Evolutionary conservation across 108 stramenopile genomes (phyloP).

Genomic region (Nitzschia sp.): DNA sequence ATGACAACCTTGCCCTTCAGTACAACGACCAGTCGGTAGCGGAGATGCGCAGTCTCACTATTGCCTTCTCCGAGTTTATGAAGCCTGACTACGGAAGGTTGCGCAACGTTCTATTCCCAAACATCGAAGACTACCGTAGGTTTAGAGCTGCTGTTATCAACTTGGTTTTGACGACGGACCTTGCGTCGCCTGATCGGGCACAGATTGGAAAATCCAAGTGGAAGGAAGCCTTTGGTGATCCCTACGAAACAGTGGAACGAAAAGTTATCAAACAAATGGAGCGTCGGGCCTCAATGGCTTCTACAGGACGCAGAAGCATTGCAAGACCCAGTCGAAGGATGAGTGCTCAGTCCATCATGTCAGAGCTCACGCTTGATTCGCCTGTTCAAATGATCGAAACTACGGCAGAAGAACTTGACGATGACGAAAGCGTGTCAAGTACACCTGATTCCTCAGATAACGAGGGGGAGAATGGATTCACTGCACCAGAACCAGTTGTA

Average conservation of each 20-base stretch:
- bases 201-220: conserved; percentile 71
- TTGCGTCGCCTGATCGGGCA: conserved; percentile 61
- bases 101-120: conserved; percentile 51
- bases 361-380: conserved; percentile 20
- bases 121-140: conserved; percentile 47
- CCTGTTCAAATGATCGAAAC: conserved; percentile 46
- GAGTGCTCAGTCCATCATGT: conserved; percentile 29
- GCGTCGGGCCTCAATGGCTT: conserved; percentile 3
- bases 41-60: conserved; percentile 60
- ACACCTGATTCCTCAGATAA: conserved; percentile 28
- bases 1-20: conserved; percentile 57
- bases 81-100: conserved; percentile 42
- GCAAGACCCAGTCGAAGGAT: conserved; percentile 11
- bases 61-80: conserved; percentile 68
- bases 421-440: conserved; percentile 47
- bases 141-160: conserved; percentile 67
- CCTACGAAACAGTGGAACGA: conserved; percentile 53
- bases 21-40: conserved; percentile 83
- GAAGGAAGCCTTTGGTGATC: conserved; percentile 85
- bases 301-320: neutral
- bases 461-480: conserved; percentile 12
- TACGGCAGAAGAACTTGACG: conserved; percentile 36
- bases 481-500: neutral
- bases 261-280: conserved; percentile 33
- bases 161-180: conserved; percentile 48